Conservation (phyloP, 78 protist genomes). For the Dictyostelium capitatum region DNA sequence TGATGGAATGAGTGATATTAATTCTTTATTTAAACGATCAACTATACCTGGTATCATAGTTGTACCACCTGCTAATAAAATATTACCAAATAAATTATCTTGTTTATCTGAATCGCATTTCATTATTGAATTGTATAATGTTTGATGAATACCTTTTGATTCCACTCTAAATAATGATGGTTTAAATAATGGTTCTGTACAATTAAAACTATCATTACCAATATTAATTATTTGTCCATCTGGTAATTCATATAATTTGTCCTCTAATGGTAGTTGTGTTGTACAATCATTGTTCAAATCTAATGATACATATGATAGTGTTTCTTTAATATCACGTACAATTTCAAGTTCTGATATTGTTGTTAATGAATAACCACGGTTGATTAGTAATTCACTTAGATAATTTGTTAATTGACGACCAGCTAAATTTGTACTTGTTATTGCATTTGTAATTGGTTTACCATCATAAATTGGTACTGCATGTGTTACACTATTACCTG, state of each 20-base stretch:
- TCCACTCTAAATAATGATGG: too few relatives aligned
- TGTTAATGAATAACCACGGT: slow-evolving; percentile 77
- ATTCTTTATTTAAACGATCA: slow-evolving; percentile 61
- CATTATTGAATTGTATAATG: too few relatives aligned
- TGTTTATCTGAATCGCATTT: slow-evolving; percentile 64
- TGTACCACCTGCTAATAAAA: slow-evolving; percentile 80
- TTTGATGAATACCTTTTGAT: too few relatives aligned
- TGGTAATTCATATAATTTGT: slow-evolving; percentile 44
- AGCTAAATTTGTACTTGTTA: slow-evolving; percentile 31
- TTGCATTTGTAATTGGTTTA: too few relatives aligned
- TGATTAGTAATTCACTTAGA: slow-evolving; percentile 81
- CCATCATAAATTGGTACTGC: slow-evolving; percentile 77
- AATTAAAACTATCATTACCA: slow-evolving; percentile 49
- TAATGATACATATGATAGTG: slow-evolving; percentile 9
- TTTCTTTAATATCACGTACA: slow-evolving; percentile 89
- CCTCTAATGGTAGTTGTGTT: neutral
- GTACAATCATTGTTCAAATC: slow-evolving; percentile 31
- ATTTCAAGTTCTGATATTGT: neutral
- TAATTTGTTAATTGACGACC: slow-evolving; percentile 91
- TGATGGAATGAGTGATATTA: slow-evolving; percentile 56
- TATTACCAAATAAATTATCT: slow-evolving; percentile 47
- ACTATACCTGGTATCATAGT: slow-evolving; percentile 27
- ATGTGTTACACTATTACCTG: slow-evolving; percentile 88
- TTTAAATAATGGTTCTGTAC: slow-evolving; percentile 63
- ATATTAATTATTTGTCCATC: slow-evolving; percentile 80